A percentile compares a stretch with the other conserved stretches of the same genome.
These are phyloP conservation scores for Bryoglossum gracile DNA, from an alignment of 495 filamentous ascomycete species.

Conservation along the genomic window DNA sequence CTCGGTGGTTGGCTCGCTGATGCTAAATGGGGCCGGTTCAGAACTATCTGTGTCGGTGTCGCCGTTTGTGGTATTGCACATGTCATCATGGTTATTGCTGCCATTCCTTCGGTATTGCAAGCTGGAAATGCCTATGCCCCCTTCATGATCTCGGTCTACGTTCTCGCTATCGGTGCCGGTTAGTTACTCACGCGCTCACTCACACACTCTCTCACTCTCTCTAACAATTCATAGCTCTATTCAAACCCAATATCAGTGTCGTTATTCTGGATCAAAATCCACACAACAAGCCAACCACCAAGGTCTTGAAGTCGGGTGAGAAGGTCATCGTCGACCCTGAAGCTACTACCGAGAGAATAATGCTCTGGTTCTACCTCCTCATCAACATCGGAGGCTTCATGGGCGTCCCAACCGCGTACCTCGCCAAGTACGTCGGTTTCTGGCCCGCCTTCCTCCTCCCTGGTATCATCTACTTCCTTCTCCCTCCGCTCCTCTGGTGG, in stretches of 20 bases:
- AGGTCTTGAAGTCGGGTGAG: conserved; percentile 46
- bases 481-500: conserved; percentile 45
- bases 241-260: conserved; percentile 58
- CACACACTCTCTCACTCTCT: background rate
- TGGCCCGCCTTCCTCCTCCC: conserved; percentile 62
- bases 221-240: conserved; percentile 27
- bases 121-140: conserved; percentile 47
- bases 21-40: conserved; percentile 50
- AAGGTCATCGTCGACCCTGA: conserved; percentile 55
- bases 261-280: conserved; percentile 52
- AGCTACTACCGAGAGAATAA: conserved; percentile 50
- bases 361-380: conserved; percentile 58
- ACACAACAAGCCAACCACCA: conserved; percentile 34
- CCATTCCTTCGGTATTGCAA: conserved; percentile 50
- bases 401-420: conserved; percentile 41
- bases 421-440: conserved; percentile 71
- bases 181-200: conserved; percentile 32
- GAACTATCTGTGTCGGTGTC: conserved; percentile 56
- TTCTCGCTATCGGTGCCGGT: conserved; percentile 58
- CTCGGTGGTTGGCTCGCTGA: conserved; percentile 49
- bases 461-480: conserved; percentile 46
- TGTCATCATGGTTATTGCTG: conserved; percentile 53
- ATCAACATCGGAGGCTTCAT: conserved; percentile 54
- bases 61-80: conserved; percentile 59
- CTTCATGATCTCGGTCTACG: conserved; percentile 51